These are phyloP conservation scores for Pichia scutulata DNA, from an alignment of 805 yeast species.

Conservation along the genomic window DNA sequence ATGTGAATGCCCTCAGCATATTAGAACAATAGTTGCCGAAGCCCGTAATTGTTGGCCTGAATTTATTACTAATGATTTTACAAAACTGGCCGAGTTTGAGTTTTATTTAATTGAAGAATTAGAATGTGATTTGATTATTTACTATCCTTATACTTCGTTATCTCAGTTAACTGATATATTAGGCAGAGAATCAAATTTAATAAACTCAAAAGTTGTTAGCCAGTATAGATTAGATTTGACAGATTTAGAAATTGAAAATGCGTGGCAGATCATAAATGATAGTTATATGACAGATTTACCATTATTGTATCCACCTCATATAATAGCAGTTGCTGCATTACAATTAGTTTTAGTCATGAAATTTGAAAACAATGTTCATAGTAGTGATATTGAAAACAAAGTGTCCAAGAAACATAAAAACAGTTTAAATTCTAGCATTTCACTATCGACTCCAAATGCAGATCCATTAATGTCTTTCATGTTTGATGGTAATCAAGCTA, in stretches of 20 bases:
- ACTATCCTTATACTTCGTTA: constrained; percentile 67
- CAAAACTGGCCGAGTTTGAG: constrained; percentile 91
- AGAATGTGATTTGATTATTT: constrained; percentile 60
- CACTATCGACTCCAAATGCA: neutral
- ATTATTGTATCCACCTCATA: constrained; percentile 79
- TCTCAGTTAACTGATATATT: constrained; percentile 40
- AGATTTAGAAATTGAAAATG: constrained; percentile 67
- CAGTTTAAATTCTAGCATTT: neutral
- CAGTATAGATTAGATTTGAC: constrained; percentile 27
- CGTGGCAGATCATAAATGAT: constrained; percentile 89
- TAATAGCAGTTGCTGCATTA: constrained; percentile 74
- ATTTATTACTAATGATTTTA: constrained; percentile 82
- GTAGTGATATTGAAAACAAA: neutral
- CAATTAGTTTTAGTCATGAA: constrained; percentile 44
- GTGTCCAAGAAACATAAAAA: neutral
- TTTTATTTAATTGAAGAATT: constrained; percentile 88
- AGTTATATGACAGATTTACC: constrained; percentile 83
- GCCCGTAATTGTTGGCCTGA: constrained; percentile 94
- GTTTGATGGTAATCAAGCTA: neutral
- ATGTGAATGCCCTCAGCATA: constrained; percentile 94
- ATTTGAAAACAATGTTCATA: neutral
- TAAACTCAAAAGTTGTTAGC: neutral
- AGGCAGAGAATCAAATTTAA: neutral
- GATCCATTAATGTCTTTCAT: neutral
- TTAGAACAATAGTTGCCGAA: constrained; percentile 72